A percentile compares a stretch with the other conserved stretches of the same genome.
Conservation (phyloP, 2,329 filamentous ascomycete genomes). For the Emergomyces africanus region DNA sequence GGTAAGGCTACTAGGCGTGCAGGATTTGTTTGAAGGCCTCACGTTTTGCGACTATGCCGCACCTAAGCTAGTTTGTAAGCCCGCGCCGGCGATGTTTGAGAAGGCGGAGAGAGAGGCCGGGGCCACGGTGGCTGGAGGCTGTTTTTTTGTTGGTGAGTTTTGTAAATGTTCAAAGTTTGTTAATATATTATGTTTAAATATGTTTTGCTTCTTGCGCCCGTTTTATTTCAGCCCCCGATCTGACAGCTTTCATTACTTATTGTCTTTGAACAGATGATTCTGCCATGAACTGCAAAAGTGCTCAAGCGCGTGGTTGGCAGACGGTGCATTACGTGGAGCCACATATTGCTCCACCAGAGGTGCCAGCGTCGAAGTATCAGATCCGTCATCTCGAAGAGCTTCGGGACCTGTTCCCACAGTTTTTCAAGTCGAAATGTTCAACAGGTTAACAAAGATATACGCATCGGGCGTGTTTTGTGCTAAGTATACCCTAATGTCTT, state of each 20-base stretch:
- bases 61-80: conserved; percentile 72
- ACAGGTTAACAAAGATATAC: background rate
- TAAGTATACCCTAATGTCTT: background rate
- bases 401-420: conserved; percentile 61
- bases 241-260: background rate
- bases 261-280: conserved; percentile 59
- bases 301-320: conserved; percentile 72
- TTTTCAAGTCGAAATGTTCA: conserved; percentile 51
- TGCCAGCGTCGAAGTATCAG: conserved; percentile 58
- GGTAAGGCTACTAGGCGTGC: conserved; percentile 64
- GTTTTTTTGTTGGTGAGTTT: conserved; percentile 79
- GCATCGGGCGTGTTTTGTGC: background rate
- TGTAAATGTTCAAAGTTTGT: background rate
- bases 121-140: conserved; percentile 45
- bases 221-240: background rate
- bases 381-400: conserved; percentile 67
- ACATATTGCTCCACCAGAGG: conserved; percentile 48
- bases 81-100: conserved; percentile 64
- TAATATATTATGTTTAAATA: conserved; percentile 1
- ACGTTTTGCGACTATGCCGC: conserved; percentile 84
- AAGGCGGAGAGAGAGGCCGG: conserved; percentile 79
- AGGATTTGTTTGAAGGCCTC: conserved; percentile 85
- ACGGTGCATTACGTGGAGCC: conserved; percentile 77
- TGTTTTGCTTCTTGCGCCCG: background rate
- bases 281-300: conserved; percentile 63